Evolutionary conservation across 2,329 filamentous ascomycete species (phyloP).

Genomic region (Ophiocordyceps robertsii): DNA sequence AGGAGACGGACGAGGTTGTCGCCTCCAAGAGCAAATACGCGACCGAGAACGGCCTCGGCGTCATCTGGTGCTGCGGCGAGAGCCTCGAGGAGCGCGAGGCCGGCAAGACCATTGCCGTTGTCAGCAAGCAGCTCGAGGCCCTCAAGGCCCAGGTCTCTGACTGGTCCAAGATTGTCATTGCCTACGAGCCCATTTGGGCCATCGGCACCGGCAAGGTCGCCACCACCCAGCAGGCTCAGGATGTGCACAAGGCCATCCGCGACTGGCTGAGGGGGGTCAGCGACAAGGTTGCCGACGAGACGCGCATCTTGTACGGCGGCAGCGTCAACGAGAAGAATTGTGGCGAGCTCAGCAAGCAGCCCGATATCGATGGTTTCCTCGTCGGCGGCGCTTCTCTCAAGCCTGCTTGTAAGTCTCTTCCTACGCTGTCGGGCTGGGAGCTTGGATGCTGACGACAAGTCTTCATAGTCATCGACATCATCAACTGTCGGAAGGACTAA

Average conservation of each 20-base stretch:
- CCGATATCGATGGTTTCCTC: conserved; percentile 95
- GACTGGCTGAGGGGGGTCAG: conserved; percentile 73
- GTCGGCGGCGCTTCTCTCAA: conserved; percentile 94
- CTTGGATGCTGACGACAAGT: not conserved
- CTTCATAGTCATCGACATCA: conserved; percentile 40
- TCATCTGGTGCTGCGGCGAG: conserved; percentile 98
- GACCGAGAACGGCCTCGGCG: conserved; percentile 70
- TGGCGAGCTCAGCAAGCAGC: conserved; percentile 77
- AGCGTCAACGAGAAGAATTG: conserved; percentile 98
- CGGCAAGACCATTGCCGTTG: conserved; percentile 71
- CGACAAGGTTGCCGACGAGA: conserved; percentile 66
- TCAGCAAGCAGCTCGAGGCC: conserved; percentile 73
- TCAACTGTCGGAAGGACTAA: conserved; percentile 40
- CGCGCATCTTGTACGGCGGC: conserved; percentile 91
- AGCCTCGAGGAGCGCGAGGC: conserved; percentile 83
- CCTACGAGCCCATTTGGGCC: conserved; percentile 98
- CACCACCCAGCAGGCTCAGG: conserved; percentile 79
- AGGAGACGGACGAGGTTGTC: conserved; percentile 74
- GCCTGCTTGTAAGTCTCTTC: conserved; percentile 63
- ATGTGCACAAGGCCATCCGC: conserved; percentile 86
- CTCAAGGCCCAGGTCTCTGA: conserved; percentile 65
- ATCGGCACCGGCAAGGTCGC: conserved; percentile 90
- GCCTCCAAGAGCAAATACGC: conserved; percentile 92
- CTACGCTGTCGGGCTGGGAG: not conserved
- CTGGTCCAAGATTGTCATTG: conserved; percentile 91